Evolutionary conservation across 164 flowering plant species (phyloP), one percentile per base, ranked within the genome.

Genomic region (Echeveria elegans): DNA sequence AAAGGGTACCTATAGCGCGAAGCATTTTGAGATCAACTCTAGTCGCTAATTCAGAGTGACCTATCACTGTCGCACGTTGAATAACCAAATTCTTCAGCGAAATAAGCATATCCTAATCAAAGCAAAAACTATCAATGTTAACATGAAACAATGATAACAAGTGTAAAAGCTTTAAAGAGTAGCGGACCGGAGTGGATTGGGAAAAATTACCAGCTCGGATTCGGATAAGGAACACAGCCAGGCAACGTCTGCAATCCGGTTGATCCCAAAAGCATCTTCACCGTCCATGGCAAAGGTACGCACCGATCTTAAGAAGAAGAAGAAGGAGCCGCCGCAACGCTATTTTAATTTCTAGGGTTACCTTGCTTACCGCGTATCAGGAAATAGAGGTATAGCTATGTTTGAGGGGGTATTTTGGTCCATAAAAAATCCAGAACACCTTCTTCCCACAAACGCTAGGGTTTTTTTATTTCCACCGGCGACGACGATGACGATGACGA

Each of bases 171-270:
- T 4, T 4, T 36, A 0, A 5, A 38, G 41, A 38, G 41, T 11
- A 53, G 14, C 28, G 12, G 12, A 24, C n/a, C n/a, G n/a, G n/a
- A n/a, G n/a, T n/a, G n/a, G n/a, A n/a, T n/a, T n/a, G n/a, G n/a
- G n/a, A n/a, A 53, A 53, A 53, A 29, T 56, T 2, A 56, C 61
- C 15, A 63, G 41, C 65, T 63, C 65, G 24, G 65, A 63, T 34
- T 63, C 65, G 40, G 65, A 31, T 43, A 63, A 34, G 24, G 65
- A 63, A 63, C 65, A 63, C 2, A 63, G 65, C 65, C 65, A 63
- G 43, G 26, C 37, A 16, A 63, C 43, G 16, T 63, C 65, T 34
- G 32, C 65, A 63, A 63, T 36, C 26, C 65, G 23, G 18, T 34
- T 63, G 21, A 34, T 63, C 28, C 65, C 65, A 63, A 63, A 63